A percentile compares a stretch with the other conserved stretches of the same genome.
phyloP scores from a whole-genome alignment of 106 monocot species.

The Acorus gramineus region DNA sequence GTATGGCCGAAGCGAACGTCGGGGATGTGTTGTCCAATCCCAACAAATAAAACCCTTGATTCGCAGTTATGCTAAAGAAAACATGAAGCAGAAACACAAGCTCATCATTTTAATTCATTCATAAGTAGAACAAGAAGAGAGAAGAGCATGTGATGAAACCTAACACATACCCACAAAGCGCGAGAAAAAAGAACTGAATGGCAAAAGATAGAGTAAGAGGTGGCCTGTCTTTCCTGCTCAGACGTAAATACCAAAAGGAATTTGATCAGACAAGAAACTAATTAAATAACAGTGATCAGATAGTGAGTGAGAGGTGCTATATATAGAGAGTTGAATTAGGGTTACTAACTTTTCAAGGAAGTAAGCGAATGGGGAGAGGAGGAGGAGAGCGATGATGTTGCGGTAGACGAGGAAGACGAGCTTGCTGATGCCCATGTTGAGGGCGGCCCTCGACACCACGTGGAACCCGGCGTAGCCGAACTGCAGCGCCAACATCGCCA shows the following conservation, averaged over 20 bases:
- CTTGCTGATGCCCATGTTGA: conserved; percentile 2
- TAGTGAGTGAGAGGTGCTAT: too few relatives aligned
- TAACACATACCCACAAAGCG: conserved; percentile 4
- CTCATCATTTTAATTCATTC: background rate
- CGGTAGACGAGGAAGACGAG: background rate
- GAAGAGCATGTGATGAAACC: background rate
- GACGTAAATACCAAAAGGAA: background rate
- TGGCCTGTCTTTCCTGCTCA: conserved; percentile 1
- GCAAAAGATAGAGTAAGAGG: conserved; percentile 5
- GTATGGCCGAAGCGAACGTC: conserved; percentile 6
- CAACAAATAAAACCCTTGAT: background rate
- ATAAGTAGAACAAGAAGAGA: background rate
- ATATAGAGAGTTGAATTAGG: too few relatives aligned
- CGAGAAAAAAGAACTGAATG: conserved; percentile 9
- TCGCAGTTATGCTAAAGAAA: background rate
- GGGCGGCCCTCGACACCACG: conserved; percentile 2
- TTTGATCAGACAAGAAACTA: background rate
- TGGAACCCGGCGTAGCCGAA: background rate
- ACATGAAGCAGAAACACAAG: background rate
- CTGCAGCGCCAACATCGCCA: background rate
- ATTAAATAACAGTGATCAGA: background rate
- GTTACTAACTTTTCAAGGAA: background rate
- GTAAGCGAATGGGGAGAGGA: conserved; percentile 1
- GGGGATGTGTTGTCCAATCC: conserved; percentile 3
- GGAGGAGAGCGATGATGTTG: conserved; percentile 3